Evolutionary conservation across 2,329 filamentous ascomycete genomes (phyloP).

Genomic region (Periconia digitata): DNA sequence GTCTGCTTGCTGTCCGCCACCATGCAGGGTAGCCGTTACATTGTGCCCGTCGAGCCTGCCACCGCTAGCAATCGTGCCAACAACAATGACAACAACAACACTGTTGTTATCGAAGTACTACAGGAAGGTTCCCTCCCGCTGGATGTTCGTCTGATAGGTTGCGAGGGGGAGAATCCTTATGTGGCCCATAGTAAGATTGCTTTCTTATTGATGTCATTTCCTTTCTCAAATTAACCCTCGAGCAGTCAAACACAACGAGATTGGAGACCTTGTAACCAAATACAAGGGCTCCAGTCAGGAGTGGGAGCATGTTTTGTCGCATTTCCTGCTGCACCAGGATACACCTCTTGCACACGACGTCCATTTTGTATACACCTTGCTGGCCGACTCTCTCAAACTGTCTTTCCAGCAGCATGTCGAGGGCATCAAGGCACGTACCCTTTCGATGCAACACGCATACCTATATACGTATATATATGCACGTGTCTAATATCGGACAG

Average conservation of each 20-base stretch:
- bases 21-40: constrained; percentile 26
- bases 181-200: constrained; percentile 57
- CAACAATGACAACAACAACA: constrained; percentile 50
- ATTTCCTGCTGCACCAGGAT: constrained; percentile 55
- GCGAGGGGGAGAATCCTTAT: constrained; percentile 66
- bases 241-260: constrained; percentile 36
- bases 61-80: constrained; percentile 52
- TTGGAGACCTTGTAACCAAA: constrained; percentile 32
- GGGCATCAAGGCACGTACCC: constrained; percentile 73
- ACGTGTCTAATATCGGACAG: no score
- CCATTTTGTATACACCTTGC: constrained; percentile 61
- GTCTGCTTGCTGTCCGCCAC: no score
- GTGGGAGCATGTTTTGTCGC: constrained; percentile 65
- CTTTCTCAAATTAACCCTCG: constrained; percentile 17
- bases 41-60: constrained; percentile 63
- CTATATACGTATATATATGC: constrained; percentile 18
- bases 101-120: constrained; percentile 63
- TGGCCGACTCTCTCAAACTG: constrained; percentile 58
- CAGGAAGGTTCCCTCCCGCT: constrained; percentile 56
- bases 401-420: constrained; percentile 63
- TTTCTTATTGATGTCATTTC: constrained; percentile 14
- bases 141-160: constrained; percentile 68
- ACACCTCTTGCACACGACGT: constrained; percentile 55
- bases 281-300: constrained; percentile 53
- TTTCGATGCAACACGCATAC: constrained; percentile 31